Evolutionary conservation across 2,329 filamentous ascomycete genomes (phyloP).

Genomic region (Leptosphaerulina australis): DNA sequence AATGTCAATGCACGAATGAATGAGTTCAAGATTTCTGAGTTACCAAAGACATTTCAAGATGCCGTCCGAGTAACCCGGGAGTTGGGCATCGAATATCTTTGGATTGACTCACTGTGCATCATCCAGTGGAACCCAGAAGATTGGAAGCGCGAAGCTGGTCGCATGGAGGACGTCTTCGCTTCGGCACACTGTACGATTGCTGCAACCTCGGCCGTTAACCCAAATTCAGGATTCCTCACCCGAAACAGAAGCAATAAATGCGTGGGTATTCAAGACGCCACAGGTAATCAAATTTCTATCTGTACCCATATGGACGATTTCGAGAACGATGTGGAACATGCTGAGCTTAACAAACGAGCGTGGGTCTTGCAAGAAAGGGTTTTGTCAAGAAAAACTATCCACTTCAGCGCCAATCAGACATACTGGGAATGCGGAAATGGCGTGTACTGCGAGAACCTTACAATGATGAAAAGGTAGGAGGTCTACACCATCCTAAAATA

Average conservation of each 20-base stretch:
- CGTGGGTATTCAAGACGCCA: slow-evolving; percentile 12
- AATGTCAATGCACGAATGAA: not conserved
- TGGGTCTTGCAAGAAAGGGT: slow-evolving; percentile 32
- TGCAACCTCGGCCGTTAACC: slow-evolving; percentile 19
- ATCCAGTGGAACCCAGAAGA: not conserved
- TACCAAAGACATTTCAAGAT: not conserved
- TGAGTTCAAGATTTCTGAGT: not conserved
- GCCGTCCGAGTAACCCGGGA: not conserved
- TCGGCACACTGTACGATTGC: slow-evolving; percentile 11
- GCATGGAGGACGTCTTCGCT: not conserved
- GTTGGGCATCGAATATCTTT: not conserved
- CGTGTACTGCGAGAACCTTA: slow-evolving; percentile 27
- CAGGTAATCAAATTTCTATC: slow-evolving; percentile 18
- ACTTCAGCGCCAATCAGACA: slow-evolving; percentile 26
- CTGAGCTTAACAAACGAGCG: slow-evolving; percentile 24
- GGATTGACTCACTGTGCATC: not conserved
- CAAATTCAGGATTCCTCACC: slow-evolving; percentile 24
- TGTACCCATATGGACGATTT: slow-evolving; percentile 18
- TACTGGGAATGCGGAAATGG: slow-evolving; percentile 30
- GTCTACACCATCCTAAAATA: no score
- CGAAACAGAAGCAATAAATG: slow-evolving; percentile 8
- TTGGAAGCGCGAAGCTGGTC: not conserved
- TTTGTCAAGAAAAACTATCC: slow-evolving; percentile 22
- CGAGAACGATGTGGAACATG: slow-evolving; percentile 1
- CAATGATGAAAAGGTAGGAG: slow-evolving; percentile 23